These are phyloP conservation scores for Dendrocalamus sinicus DNA, from an alignment of 176 grass and related monocot genomes.

Conservation along the genomic window DNA sequence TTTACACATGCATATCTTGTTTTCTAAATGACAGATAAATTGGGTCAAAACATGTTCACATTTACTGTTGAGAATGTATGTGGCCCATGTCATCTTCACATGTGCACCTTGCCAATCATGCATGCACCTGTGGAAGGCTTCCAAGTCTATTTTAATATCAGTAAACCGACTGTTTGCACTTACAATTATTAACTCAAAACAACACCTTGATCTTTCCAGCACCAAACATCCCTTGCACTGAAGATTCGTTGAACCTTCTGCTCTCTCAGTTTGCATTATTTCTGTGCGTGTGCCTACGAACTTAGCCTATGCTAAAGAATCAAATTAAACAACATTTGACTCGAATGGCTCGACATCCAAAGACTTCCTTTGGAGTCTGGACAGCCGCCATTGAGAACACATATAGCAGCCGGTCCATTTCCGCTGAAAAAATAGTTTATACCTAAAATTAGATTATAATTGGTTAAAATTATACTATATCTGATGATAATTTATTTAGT, in stretches of 20 bases:
- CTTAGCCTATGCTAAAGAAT: neutral
- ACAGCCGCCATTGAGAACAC: neutral
- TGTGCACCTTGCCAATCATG: conserved; percentile 19
- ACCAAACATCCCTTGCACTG: neutral
- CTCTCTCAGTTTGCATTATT: neutral
- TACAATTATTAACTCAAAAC: too few relatives aligned
- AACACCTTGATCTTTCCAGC: conserved; percentile 9
- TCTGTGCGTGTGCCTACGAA: neutral
- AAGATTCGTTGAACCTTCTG: neutral
- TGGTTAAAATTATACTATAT: too few relatives aligned
- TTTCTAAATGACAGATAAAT: neutral
- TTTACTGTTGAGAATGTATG: neutral
- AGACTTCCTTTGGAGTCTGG: neutral
- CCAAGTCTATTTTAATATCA: neutral
- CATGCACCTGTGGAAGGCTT: neutral
- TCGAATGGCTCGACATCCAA: neutral
- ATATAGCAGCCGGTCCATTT: too few relatives aligned
- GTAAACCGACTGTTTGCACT: neutral
- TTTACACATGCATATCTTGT: neutral
- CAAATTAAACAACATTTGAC: neutral
- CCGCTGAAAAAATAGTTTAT: too few relatives aligned
- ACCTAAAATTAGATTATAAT: too few relatives aligned
- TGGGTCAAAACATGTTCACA: neutral
- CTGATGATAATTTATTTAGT: too few relatives aligned
- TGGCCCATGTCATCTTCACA: neutral